Base-by-base conservation (phyloP, 2,329 filamentous ascomycete species). In the Cordyceps javanica region DNA sequence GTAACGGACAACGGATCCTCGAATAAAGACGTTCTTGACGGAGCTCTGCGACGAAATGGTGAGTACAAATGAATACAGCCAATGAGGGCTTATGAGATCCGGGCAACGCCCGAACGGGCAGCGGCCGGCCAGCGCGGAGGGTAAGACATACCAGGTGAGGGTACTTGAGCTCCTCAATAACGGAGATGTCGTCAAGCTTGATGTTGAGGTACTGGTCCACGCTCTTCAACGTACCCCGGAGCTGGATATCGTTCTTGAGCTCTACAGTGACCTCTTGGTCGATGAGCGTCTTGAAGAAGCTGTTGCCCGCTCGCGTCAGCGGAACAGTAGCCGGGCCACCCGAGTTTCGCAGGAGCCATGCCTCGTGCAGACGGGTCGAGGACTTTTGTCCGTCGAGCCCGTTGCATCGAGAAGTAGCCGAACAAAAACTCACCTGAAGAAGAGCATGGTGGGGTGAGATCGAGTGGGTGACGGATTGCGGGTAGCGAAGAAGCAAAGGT, bases 171-270 rank as follows among this genome's bases (percentile, higher is more conserved):
- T 97, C 91, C 64, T 99, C 92, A 26, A 96, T 82, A 32, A 97
- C 93, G 62, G 87, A 82, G 61, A 97, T 95, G 69, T 97, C 91
- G 69, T 99, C 94, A 52, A 99, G 85, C 80, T 97, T 97, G 77
- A 99, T 97, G 77, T 99, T 99, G 69, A 99, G 85, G 76, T 96
- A 99, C 78, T 97, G 94, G 72, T 99, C 94, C 64, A 99, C 93
- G 69, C 90, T 95, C 80, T 97, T 99, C 64, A 99, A 82, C 36
- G 88, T 95, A 64, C 94, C 94, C 67, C 90, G 90, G 72, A 99
- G 95, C 71, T 92, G 91, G 66, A 99, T 96, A 76, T 99, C 94
- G 74, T 99, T 99, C 78, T 99, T 99, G 73, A 99, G 89, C 79
- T 99, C 94, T 71, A 99, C 91, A 48, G 92, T 97, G 69, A 99